Evolutionary conservation across 2,329 filamentous ascomycete species (phyloP), one percentile per base, ranked within the genome.

Genomic region (Talaromyces sp.): DNA sequence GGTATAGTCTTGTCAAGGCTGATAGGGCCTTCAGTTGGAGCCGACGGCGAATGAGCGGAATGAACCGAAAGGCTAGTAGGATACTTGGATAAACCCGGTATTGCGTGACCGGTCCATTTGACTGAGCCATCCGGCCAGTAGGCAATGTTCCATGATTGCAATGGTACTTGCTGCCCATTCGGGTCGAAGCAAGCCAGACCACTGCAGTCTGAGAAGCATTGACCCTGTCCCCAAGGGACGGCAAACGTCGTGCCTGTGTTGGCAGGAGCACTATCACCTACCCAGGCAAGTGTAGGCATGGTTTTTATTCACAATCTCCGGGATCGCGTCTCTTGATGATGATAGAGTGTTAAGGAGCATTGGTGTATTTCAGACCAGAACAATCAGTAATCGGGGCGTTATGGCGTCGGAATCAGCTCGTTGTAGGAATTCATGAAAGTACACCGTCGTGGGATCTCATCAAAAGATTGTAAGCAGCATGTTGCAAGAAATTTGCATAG

Each of bases 51-150:
- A 5, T 71, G 76, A 47, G 85, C 19, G 35, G 8, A 45, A 56
- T 56, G 57, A 47, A 65, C 63, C 73, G 0, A 74, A 81, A 69
- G 85, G 86, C 19, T 78, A 76, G 2, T 80, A 77, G 3, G 76
- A 71, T 1, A 79, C 71, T 0, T 68, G 69, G 1, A 81, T 79
- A 0, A 78, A 5, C 76, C 80, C 13, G 80, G 73, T 50, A 88
- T 75, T 0, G 86, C 85, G 69, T 88, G 86, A 0, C 80, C 85
- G 2, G 83, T 86, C 86, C 86, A 88, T 70, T 87, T 88, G 62
- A 87, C 78, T 0, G 86, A 86, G 31, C 83, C 84, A 73, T 88
- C 86, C 1, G 82, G 79, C 86, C 86, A 88, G 71, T 84, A 86
- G 0, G 82, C 85, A 0, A 83, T 87, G 3, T 81, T 76, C 85